phyloP scores from a whole-genome alignment of 495 filamentous ascomycete species.

The Pseudomonodictys pantanalensis region DNA sequence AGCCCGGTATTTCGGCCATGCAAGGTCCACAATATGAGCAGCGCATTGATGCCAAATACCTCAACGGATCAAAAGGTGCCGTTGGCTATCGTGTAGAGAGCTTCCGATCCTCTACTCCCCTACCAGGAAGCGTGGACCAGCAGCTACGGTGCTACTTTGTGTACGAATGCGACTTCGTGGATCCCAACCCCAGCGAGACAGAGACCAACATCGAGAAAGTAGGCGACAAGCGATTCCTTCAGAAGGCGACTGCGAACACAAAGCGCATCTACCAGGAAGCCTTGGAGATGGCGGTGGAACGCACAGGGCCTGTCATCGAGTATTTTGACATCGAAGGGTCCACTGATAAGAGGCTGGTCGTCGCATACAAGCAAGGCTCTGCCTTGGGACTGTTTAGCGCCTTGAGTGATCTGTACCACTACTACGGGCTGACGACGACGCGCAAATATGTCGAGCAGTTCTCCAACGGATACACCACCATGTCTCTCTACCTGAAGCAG shows the following conservation, averaged over 20 bases:
- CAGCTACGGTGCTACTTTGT: conserved; percentile 97
- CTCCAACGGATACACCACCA: conserved; percentile 94
- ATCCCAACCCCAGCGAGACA: conserved; percentile 62
- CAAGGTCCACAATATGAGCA: conserved; percentile 87
- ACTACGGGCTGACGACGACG: conserved; percentile 94
- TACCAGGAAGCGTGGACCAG: conserved; percentile 73
- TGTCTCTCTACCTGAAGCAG: conserved; percentile 88
- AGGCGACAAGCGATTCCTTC: conserved; percentile 88
- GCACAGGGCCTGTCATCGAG: conserved; percentile 93
- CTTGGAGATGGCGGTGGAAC: conserved; percentile 74
- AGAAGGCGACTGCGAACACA: conserved; percentile 94
- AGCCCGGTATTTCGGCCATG: conserved; percentile 71
- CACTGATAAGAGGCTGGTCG: conserved; percentile 85
- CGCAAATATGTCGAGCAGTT: conserved; percentile 98
- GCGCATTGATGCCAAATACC: conserved; percentile 90
- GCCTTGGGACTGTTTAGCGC: conserved; percentile 94
- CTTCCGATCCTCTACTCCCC: conserved; percentile 73
- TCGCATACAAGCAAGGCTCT: conserved; percentile 89
- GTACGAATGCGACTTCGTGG: conserved; percentile 89
- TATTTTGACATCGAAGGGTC: conserved; percentile 92
- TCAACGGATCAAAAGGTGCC: conserved; percentile 64
- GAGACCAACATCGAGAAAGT: conserved; percentile 91
- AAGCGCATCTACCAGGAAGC: conserved; percentile 91
- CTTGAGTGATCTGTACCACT: conserved; percentile 94
- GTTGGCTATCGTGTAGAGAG: conserved; percentile 90